phyloP scores from a whole-genome alignment of 306 rosid genomes.

The Albizia julibrissin region DNA sequence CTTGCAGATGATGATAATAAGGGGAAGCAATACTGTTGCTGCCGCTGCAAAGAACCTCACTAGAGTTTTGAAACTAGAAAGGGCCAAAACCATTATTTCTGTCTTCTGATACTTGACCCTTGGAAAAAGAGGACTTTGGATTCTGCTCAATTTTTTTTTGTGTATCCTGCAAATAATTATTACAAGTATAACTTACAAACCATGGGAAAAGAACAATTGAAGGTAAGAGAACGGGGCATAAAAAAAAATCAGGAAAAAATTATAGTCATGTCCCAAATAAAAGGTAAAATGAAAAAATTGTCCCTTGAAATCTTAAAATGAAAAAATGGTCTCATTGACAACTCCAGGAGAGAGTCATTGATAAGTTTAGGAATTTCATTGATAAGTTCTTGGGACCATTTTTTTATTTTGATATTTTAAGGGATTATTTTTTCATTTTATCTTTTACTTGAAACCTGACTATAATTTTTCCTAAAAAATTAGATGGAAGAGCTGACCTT shows the following conservation, averaged over 20 bases:
- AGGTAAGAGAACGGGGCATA: background rate
- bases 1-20: conserved; percentile 29
- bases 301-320: too few species aligned
- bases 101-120: conserved; percentile 27
- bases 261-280: too few species aligned
- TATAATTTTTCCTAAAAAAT: too few species aligned
- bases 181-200: conserved; percentile 7
- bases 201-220: background rate
- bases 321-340: too few species aligned
- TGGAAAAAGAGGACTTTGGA: background rate
- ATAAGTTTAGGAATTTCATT: too few species aligned
- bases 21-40: conserved; percentile 35
- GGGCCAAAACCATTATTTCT: conserved; percentile 27
- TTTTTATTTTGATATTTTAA: too few species aligned
- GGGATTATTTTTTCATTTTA: too few species aligned
- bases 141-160: conserved; percentile 32
- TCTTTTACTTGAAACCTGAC: too few species aligned
- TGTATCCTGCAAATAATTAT: conserved; percentile 41
- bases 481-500: conserved; percentile 15
- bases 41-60: conserved; percentile 30
- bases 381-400: too few species aligned
- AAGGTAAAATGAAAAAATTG: too few species aligned
- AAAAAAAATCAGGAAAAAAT: too few species aligned
- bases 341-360: too few species aligned
- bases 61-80: conserved; percentile 20